phyloP scores from a whole-genome alignment of 257 asterid genomes.

The Nicotiana attenuata region DNA sequence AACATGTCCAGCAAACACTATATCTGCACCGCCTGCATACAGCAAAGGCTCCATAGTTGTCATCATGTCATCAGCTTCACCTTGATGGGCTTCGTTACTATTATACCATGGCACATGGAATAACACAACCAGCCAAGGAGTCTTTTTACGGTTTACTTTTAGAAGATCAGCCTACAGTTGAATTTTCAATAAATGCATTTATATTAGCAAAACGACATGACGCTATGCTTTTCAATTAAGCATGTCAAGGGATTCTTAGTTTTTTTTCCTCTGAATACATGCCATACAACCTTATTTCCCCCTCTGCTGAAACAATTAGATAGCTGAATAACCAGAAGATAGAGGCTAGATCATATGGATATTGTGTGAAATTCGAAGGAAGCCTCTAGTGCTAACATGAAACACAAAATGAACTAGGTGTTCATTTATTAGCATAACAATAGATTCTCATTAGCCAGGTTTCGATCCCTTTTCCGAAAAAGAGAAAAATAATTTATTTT shows the following conservation, averaged over 20 bases:
- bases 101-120: slow-evolving; percentile 98
- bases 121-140: slow-evolving; percentile 76
- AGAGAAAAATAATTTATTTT: too few species aligned
- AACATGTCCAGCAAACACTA: slow-evolving; percentile 78
- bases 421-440: neutral
- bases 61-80: slow-evolving; percentile 89
- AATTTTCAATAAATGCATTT: slow-evolving; percentile 8
- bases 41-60: slow-evolving; percentile 72
- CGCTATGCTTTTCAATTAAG: neutral
- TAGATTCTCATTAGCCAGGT: too few species aligned
- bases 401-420: neutral
- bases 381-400: neutral
- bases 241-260: neutral
- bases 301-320: neutral
- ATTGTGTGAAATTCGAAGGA: neutral
- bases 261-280: neutral
- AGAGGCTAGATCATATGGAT: neutral
- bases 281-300: neutral
- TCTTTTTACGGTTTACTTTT: slow-evolving; percentile 57
- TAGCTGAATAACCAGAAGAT: neutral
- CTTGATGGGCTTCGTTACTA: slow-evolving; percentile 80
- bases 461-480: too few species aligned
- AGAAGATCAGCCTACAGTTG: slow-evolving; percentile 62
- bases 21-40: slow-evolving; percentile 64
- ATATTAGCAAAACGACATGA: neutral